Evolutionary conservation across 2,329 filamentous ascomycete genomes (phyloP), one percentile per base, ranked within the genome.

Genomic region (Colletotrichum sp.): DNA sequence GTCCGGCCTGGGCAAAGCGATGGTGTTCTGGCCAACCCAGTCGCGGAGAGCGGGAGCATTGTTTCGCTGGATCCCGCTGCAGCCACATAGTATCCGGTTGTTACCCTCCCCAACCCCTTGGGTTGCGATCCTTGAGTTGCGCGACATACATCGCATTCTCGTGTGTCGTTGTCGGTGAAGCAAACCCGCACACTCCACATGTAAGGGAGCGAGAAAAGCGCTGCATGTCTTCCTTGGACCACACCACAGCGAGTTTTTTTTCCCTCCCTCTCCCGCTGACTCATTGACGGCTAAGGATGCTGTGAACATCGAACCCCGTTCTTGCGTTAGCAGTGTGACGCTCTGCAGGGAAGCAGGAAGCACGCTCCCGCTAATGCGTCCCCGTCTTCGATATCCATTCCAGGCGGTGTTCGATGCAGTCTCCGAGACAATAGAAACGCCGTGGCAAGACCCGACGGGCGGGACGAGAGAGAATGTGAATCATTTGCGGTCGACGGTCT

Each of bases 301-400:
- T 71, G 66, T 75, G 74, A 75, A 75, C 15, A 57, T 39, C 13
- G 61, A 44, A 55, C 64, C 64, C 64, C 28, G 27, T 68, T 28
- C 55, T 48, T 59, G 73, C 70, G 48, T 74, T 77, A 69, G 69
- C 66, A 66, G 55, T 77, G 69, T 65, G 76, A 77, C 76, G 52
- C 74, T 75, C 69, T 69, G 76, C 74, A 76, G 61, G 65, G 73
- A 76, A 71, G 64, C 74, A 65, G 36, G 60, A 68, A 72, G 76
- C 74, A 60, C 60, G 69, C 69, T 70, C 68, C 74, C 73, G 66
- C 74, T 76, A 77, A 75, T 76, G 69, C 73, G 63, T 77, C 52
- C 39, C 36, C 48, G 69, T 73, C 61, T 74, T 77, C 76, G 63
- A 69, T 67, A 52, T 72, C 68, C 68, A 55, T 70, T 69, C 74